phyloP scores from a whole-genome alignment of 129 eudicot genomes.

The Flaveria bidentis region DNA sequence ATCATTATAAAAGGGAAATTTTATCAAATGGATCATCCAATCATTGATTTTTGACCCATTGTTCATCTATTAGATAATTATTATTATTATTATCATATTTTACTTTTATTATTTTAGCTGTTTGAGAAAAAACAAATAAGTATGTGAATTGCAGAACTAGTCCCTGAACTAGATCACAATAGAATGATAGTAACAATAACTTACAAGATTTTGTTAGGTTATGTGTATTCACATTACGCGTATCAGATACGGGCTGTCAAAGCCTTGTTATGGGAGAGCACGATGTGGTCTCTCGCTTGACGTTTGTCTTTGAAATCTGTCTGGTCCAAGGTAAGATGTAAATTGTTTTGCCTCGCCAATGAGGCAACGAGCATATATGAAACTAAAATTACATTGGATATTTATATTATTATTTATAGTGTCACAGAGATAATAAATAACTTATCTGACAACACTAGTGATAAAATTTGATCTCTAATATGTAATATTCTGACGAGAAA shows the following conservation, averaged over 20 bases:
- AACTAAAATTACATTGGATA: too few species aligned
- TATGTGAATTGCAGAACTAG: background rate
- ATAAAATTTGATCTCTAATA: background rate
- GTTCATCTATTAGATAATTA: background rate
- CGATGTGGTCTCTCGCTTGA: background rate
- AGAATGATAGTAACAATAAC: background rate
- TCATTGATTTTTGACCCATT: conserved; percentile 40
- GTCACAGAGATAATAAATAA: background rate
- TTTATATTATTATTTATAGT: background rate
- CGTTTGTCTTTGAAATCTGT: background rate
- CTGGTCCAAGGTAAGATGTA: background rate
- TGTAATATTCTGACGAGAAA: background rate
- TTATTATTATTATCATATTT: background rate
- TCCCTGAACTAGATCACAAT: background rate
- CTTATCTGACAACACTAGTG: background rate
- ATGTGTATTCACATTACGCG: background rate
- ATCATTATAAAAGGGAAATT: conserved; percentile 32
- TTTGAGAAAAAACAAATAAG: background rate
- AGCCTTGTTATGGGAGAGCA: background rate
- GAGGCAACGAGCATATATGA: too few species aligned
- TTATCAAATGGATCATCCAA: conserved; percentile 39
- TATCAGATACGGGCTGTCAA: background rate
- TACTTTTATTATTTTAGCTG: background rate
- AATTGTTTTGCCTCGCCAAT: background rate
- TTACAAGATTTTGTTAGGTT: background rate